These are phyloP conservation scores for Umbelopsis isabellina DNA, from an alignment of 192 early-diverging fungal species.

Conservation along the genomic window DNA sequence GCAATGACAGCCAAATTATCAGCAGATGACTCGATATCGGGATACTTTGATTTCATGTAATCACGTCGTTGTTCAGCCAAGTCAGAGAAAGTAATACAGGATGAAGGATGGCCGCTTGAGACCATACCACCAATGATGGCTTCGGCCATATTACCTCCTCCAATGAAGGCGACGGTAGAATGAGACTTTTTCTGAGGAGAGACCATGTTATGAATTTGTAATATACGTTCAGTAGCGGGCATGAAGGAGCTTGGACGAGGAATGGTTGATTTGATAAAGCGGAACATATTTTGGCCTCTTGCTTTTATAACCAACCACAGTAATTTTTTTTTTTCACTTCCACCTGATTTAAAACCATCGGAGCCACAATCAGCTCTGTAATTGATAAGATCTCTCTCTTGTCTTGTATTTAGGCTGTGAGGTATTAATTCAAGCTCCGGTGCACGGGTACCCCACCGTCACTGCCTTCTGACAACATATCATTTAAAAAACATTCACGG, in stretches of 20 bases:
- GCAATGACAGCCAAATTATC: conserved; percentile 66
- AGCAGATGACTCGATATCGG: conserved; percentile 56
- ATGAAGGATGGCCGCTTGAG: conserved; percentile 67
- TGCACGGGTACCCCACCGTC: conserved; percentile 6
- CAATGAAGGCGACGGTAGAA: conserved; percentile 68
- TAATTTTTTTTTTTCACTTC: too few species aligned
- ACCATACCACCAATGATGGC: conserved; percentile 91
- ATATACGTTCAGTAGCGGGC: conserved; percentile 19
- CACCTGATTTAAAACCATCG: not conserved
- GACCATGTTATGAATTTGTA: conserved; percentile 20
- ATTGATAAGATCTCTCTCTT: conserved; percentile 18
- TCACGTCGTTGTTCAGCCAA: conserved; percentile 67
- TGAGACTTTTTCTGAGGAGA: conserved; percentile 17
- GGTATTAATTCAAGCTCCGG: conserved; percentile 15
- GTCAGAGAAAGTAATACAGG: conserved; percentile 81
- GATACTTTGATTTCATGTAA: conserved; percentile 67
- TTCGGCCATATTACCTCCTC: conserved; percentile 96
- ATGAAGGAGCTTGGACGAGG: not conserved
- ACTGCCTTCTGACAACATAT: not conserved
- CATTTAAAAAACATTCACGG: not conserved
- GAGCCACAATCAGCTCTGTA: not conserved
- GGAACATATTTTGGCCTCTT: not conserved
- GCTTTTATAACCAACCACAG: too few species aligned
- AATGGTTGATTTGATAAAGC: not conserved
- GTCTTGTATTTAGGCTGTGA: conserved; percentile 8